Evolutionary conservation across 768 basidiomycete species (phyloP), one percentile per base, ranked within the genome.

Genomic region (Collybia mongolica): DNA sequence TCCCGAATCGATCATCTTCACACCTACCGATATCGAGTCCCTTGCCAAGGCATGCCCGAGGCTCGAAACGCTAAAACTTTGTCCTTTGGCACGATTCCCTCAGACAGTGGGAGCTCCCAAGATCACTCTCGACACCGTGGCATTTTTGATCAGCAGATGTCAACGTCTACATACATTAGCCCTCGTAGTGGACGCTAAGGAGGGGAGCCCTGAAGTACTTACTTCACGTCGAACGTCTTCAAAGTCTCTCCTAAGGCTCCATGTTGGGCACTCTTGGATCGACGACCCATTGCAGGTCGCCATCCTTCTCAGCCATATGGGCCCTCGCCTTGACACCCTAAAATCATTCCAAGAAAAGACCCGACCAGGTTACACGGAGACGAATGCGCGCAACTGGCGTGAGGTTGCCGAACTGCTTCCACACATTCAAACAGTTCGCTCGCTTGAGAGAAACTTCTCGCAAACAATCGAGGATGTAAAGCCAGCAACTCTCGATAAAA

Each of bases 271-370:
- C 66, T 90, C 88, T 35, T 84, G 81, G 77, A 74, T 83, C 48
- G 69, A 70, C 49, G 86, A 90, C 58, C 78, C 84, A n/a, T 75
- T 91, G 49, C 82, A 83, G 51, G 72, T 81, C 18, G 76, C 86
- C 23, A 82, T 90, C 57, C 75, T 87, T 50, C 75, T 91, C 53
- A 90, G 88, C 65, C 88, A 91, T 64, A 67, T 91, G 46, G 81
- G 84, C n/a, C 88, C 89, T 35, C 71, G 74, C 60, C 72, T 89
- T 39, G 86, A 90, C 61, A 72, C 68, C 22, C 65, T 91, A 45
- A 86, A 83, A 65, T 90, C 80, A 81, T 90, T 89, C 74, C 81
- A 85, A 58, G 87, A 88, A 60, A 86, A 84, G 67, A 89, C 81
- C 58, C 75, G 88, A n/a, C 75, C 80, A 0, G 85, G 86, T 4